Evolutionary conservation across 1,284 basidiomycete species (phyloP).

Genomic region (Porogramme epimiltina): DNA sequence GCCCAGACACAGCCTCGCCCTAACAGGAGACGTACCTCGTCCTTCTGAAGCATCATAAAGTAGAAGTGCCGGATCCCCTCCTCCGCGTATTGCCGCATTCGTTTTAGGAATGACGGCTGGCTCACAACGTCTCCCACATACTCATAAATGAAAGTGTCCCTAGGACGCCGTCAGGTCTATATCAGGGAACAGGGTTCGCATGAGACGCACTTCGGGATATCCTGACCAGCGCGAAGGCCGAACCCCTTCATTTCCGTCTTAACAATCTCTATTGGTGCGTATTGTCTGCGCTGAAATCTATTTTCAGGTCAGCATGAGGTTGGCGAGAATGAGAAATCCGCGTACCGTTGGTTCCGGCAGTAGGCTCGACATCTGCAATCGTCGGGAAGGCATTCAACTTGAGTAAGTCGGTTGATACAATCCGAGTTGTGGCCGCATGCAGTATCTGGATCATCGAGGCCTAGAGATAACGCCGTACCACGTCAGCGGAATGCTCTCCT

Average conservation of each 20-base stretch:
- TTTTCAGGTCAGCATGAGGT: conserved; percentile 8
- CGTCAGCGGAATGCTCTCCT: too few relatives aligned
- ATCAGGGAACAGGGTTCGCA: neutral
- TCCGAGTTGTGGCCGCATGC: conserved; percentile 91
- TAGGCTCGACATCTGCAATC: conserved; percentile 85
- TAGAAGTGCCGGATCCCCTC: conserved; percentile 98
- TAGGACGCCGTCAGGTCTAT: conserved; percentile 30
- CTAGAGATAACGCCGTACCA: too few relatives aligned
- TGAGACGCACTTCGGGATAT: conserved; percentile 75
- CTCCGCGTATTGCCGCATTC: conserved; percentile 92
- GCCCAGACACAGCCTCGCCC: too few relatives aligned
- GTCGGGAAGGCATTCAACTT: conserved; percentile 90
- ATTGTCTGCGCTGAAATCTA: conserved; percentile 68
- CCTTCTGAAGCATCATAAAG: conserved; percentile 99
- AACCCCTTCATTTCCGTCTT: conserved; percentile 95
- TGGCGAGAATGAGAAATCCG: conserved; percentile 7
- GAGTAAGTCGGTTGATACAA: conserved; percentile 97
- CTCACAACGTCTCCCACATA: conserved; percentile 97
- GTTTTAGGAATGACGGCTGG: conserved; percentile 84
- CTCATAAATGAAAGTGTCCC: conserved; percentile 95
- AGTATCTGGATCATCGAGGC: conserved; percentile 50
- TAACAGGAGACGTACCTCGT: conserved; percentile 67
- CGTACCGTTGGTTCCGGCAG: conserved; percentile 93
- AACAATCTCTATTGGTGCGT: conserved; percentile 89
- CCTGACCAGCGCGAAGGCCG: conserved; percentile 79